Conservation (phyloP, 2,329 filamentous ascomycete genomes). For the Monosporascus sp. region DNA sequence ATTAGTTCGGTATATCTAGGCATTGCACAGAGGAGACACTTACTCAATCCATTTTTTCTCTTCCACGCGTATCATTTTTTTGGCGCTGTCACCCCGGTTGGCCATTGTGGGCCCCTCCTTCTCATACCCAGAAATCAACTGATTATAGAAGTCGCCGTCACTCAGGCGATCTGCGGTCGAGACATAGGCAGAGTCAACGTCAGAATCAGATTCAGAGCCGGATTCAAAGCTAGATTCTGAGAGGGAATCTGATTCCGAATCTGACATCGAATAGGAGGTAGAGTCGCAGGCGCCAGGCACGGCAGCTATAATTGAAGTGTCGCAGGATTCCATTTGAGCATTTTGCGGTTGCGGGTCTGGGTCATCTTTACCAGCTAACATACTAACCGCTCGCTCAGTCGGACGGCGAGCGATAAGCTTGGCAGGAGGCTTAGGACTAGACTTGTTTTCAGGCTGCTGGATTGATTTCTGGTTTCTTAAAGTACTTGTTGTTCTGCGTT, state of each 20-base stretch:
- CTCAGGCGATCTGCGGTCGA: constrained; percentile 4
- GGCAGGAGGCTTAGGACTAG: no score
- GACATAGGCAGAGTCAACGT: constrained; percentile 10
- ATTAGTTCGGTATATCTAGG: constrained; percentile 4
- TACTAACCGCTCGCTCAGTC: no score
- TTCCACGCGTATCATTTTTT: constrained; percentile 13
- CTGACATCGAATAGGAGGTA: background rate
- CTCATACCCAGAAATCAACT: constrained; percentile 11
- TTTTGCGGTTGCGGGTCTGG: no score
- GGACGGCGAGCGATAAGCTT: no score
- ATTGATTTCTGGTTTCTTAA: no score
- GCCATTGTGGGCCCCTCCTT: constrained; percentile 10
- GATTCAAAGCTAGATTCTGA: background rate
- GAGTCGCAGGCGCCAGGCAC: no score
- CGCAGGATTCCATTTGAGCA: no score
- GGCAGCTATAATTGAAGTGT: no score
- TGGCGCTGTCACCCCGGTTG: constrained; percentile 11
- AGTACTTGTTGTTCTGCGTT: no score
- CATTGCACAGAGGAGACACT: background rate
- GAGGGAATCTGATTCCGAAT: background rate
- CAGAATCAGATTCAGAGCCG: constrained; percentile 1
- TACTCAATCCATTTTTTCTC: constrained; percentile 11
- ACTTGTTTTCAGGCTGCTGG: no score
- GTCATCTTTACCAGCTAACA: no score
- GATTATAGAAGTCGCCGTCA: constrained; percentile 5